Percentiles rank a stretch among this genome's conserved stretches.
These are phyloP conservation scores for Cyphellophora attinorum DNA, from an alignment of 2,329 filamentous ascomycete species.

Conservation along the genomic window DNA sequence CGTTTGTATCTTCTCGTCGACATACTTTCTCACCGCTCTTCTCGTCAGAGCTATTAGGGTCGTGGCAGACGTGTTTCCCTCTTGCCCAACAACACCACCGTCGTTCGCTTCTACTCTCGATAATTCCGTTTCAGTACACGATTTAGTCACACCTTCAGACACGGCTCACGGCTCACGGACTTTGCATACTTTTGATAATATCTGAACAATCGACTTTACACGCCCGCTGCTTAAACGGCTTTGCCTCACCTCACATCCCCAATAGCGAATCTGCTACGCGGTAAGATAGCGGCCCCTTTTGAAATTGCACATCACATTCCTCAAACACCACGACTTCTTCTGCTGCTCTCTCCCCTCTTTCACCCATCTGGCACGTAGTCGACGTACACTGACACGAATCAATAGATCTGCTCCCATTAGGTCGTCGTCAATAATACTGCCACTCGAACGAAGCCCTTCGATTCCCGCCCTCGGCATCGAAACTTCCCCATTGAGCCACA, in stretches of 20 bases:
- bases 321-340: too few species aligned
- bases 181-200: constrained; percentile 1
- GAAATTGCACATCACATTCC: too few species aligned
- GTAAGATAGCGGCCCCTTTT: neutral
- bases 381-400: too few species aligned
- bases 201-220: too few species aligned
- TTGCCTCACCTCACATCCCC: neutral
- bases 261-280: constrained; percentile 1
- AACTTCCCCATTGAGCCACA: neutral
- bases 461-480: neutral
- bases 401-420: too few species aligned
- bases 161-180: too few species aligned
- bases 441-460: too few species aligned
- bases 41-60: neutral
- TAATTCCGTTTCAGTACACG: neutral
- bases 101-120: neutral
- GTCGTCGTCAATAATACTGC: too few species aligned
- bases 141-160: neutral
- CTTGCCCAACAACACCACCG: too few species aligned
- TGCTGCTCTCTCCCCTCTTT: too few species aligned
- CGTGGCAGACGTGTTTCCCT: neutral
- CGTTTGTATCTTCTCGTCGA: neutral
- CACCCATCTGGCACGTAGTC: too few species aligned
- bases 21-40: neutral
- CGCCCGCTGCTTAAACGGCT: too few species aligned